phyloP scores from a whole-genome alignment of 176 grass and related monocot species.

The Lolium perenne region DNA sequence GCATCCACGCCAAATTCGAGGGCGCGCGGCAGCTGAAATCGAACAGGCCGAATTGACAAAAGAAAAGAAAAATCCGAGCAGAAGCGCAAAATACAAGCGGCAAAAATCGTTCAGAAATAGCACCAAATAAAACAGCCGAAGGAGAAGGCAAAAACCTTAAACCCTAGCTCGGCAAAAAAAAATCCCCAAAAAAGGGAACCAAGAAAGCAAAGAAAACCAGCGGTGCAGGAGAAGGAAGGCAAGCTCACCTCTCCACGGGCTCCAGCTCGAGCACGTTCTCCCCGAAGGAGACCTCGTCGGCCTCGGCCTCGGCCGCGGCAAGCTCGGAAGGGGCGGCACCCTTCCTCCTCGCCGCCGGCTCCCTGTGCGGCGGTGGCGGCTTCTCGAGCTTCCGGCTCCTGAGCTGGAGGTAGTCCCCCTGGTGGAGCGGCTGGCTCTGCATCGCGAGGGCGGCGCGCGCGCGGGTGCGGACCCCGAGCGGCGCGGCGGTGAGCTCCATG shows the following conservation, averaged over 20 bases:
- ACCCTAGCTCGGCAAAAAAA: background rate
- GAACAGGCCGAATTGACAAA: background rate
- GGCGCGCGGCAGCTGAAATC: background rate
- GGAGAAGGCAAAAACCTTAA: constrained; percentile 33
- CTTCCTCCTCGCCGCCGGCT: background rate
- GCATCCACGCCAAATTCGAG: constrained; percentile 1
- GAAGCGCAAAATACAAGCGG: background rate
- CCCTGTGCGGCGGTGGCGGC: background rate
- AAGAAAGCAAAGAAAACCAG: background rate
- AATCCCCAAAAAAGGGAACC: background rate
- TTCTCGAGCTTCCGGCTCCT: constrained; percentile 79
- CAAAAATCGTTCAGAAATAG: background rate
- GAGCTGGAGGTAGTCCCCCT: constrained; percentile 63
- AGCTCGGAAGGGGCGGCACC: background rate
- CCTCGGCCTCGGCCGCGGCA: background rate
- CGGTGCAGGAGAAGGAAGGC: background rate
- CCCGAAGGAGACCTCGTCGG: constrained; percentile 44
- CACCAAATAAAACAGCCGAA: background rate
- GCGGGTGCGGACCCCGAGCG: constrained; percentile 66
- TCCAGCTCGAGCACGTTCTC: constrained; percentile 50
- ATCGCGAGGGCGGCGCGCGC: constrained; percentile 54
- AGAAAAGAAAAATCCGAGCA: background rate
- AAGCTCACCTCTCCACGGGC: constrained; percentile 42
- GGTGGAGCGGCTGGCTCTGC: constrained; percentile 35
- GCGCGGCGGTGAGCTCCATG: constrained; percentile 61